Percentiles rank a stretch among this genome's conserved stretches.
Evolutionary conservation across 2,329 filamentous ascomycete genomes (phyloP).

Genomic region (Fonsecaea erecta): DNA sequence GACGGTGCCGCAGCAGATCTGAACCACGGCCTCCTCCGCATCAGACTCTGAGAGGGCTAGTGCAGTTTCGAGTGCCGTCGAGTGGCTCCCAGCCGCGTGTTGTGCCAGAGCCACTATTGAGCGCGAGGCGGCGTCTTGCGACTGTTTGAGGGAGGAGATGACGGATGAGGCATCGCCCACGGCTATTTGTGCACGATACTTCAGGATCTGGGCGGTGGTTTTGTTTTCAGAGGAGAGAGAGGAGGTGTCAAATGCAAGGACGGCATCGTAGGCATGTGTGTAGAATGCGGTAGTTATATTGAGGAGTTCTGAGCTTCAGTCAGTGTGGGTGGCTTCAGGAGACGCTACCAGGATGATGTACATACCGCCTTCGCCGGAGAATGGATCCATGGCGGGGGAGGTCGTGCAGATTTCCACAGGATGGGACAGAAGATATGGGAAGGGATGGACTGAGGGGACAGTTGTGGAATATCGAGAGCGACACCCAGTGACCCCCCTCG

Average conservation of each 20-base stretch:
- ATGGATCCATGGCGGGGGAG: slow-evolving; percentile 60
- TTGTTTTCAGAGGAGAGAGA: slow-evolving; percentile 78
- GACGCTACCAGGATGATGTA: background rate
- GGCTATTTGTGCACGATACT: slow-evolving; percentile 81
- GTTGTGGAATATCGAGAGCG: background rate
- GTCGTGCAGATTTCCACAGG: background rate
- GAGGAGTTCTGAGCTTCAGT: slow-evolving; percentile 60
- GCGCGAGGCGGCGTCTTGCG: slow-evolving; percentile 70
- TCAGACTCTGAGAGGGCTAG: slow-evolving; percentile 70
- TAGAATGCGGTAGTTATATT: slow-evolving; percentile 71
- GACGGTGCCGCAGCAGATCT: slow-evolving; percentile 80
- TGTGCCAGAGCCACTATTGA: slow-evolving; percentile 79
- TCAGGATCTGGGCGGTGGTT: slow-evolving; percentile 74
- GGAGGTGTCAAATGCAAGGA: slow-evolving; percentile 82
- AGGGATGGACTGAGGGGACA: background rate
- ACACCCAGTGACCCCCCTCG: too few species aligned
- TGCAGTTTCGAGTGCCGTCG: slow-evolving; percentile 65
- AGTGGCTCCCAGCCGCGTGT: slow-evolving; percentile 60
- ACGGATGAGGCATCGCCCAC: slow-evolving; percentile 78
- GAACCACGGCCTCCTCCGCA: slow-evolving; percentile 76
- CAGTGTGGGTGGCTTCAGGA: slow-evolving; percentile 27
- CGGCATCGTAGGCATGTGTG: slow-evolving; percentile 82
- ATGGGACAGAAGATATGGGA: background rate
- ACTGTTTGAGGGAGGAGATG: slow-evolving; percentile 67
- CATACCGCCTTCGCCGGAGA: slow-evolving; percentile 66